These are phyloP conservation scores for Russula brevipes DNA, from an alignment of 768 basidiomycete genomes.

Conservation along the genomic window DNA sequence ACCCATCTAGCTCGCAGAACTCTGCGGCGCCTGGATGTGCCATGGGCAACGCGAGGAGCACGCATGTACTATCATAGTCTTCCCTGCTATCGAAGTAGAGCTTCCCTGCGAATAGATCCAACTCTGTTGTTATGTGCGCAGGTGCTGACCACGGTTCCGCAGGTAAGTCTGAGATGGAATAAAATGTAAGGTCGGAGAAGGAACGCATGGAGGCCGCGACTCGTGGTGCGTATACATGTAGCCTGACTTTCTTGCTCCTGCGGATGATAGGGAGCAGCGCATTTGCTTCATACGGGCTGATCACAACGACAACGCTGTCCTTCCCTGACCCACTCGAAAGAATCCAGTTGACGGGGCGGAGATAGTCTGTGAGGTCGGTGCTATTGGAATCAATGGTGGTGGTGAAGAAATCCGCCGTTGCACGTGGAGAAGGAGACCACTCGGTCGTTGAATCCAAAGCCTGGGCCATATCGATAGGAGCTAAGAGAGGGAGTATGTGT, in stretches of 20 bases:
- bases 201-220: constrained; percentile 11
- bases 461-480: neutral
- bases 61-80: constrained; percentile 16
- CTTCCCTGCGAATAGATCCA: constrained; percentile 18
- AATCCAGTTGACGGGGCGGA: constrained; percentile 19
- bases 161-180: neutral
- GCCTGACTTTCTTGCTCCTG: constrained; percentile 7
- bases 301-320: neutral
- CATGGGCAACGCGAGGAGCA: constrained; percentile 14
- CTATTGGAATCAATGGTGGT: neutral
- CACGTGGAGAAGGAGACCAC: constrained; percentile 15
- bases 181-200: constrained; percentile 12
- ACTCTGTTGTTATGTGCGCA: constrained; percentile 1
- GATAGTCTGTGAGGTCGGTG: constrained; percentile 1
- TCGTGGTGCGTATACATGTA: constrained; percentile 16
- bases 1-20: constrained; percentile 10
- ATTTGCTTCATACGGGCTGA: constrained; percentile 18
- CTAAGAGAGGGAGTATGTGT: neutral
- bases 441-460: neutral
- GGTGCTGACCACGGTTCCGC: neutral
- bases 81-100: constrained; percentile 20
- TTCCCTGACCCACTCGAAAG: constrained; percentile 16
- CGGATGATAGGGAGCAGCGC: constrained; percentile 19
- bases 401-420: constrained; percentile 12
- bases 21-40: constrained; percentile 9